These are phyloP conservation scores for Medakamo hakoo DNA, from an alignment of 139 green algal genomes.

Conservation along the genomic window DNA sequence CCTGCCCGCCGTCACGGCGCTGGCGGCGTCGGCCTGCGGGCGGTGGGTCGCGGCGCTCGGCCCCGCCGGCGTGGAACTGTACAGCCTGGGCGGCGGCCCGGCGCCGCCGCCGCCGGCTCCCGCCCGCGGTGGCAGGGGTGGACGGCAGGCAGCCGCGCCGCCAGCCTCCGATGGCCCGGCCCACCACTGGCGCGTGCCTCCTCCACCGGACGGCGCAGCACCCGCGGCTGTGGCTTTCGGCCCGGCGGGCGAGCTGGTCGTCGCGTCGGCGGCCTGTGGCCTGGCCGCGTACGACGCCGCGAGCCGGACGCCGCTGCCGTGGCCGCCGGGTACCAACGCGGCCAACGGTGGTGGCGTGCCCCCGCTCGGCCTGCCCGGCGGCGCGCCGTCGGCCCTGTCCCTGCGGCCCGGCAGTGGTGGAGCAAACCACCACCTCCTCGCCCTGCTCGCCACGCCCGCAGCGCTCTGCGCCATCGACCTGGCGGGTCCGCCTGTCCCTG, in stretches of 20 bases:
- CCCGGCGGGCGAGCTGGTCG: slow-evolving; percentile 24
- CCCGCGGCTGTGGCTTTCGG: slow-evolving; percentile 30
- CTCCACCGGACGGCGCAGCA: neutral
- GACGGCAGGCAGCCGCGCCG: slow-evolving; percentile 4
- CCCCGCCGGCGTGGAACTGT: neutral
- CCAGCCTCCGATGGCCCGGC: neutral
- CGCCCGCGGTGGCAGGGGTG: slow-evolving; percentile 12
- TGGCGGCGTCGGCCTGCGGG: neutral
- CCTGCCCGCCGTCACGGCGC: neutral
- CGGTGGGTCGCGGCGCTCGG: neutral
- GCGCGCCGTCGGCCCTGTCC: slow-evolving; percentile 13
- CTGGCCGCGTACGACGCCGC: slow-evolving; percentile 25
- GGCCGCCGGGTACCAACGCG: slow-evolving; percentile 7
- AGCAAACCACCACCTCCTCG: slow-evolving; percentile 18
- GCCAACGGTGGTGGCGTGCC: too few species aligned
- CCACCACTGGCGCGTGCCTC: neutral
- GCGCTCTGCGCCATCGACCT: neutral
- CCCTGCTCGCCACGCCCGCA: slow-evolving; percentile 6
- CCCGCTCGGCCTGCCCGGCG: slow-evolving; percentile 2
- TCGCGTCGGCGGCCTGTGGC: slow-evolving; percentile 17
- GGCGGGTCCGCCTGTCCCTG: too few species aligned
- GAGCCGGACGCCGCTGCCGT: slow-evolving; percentile 14
- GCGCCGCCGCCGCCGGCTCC: slow-evolving; percentile 10
- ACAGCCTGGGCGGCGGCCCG: slow-evolving; percentile 11
- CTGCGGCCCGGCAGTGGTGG: slow-evolving; percentile 14